A percentile compares a stretch with the other conserved stretches of the same genome.
Conservation (phyloP, 176 grass and related monocot species). For the Paspalum notatum region DNA sequence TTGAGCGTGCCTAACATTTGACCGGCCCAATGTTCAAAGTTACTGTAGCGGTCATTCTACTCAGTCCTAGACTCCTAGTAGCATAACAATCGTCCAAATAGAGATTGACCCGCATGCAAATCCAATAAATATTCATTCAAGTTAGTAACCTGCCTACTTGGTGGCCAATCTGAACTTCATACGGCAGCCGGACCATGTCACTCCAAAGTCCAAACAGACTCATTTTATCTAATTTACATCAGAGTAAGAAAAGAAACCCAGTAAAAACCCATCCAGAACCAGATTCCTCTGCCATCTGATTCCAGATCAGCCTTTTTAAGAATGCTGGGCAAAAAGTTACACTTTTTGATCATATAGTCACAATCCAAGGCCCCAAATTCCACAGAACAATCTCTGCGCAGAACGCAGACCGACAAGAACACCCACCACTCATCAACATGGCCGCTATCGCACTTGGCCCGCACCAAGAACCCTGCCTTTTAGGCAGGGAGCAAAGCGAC, state of each 20-base stretch:
- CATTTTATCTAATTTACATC: not conserved
- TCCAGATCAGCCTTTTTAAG: not conserved
- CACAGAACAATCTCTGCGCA: conserved; percentile 18
- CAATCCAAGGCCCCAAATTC: conserved; percentile 38
- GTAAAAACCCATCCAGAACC: conserved; percentile 6
- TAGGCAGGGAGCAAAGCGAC: conserved; percentile 53
- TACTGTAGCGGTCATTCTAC: not conserved
- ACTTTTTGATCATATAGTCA: not conserved
- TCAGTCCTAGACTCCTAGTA: not conserved
- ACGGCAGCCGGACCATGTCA: not conserved
- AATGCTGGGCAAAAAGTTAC: conserved; percentile 1
- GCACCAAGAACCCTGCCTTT: conserved; percentile 45
- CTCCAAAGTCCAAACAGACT: not conserved
- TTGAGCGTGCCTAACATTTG: conserved; percentile 54
- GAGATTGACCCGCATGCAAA: not conserved
- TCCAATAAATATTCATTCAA: not conserved
- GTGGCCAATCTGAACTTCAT: conserved; percentile 18
- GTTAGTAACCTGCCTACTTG: not conserved
- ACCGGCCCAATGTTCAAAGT: conserved; percentile 33
- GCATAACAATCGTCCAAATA: not conserved
- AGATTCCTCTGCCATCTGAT: not conserved
- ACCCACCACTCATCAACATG: conserved; percentile 16
- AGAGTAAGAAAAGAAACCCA: not conserved
- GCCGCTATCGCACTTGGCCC: not conserved
- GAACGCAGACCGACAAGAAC: not conserved